phyloP scores from a whole-genome alignment of 139 green algal species.

The Chlamydomonas eustigma region DNA sequence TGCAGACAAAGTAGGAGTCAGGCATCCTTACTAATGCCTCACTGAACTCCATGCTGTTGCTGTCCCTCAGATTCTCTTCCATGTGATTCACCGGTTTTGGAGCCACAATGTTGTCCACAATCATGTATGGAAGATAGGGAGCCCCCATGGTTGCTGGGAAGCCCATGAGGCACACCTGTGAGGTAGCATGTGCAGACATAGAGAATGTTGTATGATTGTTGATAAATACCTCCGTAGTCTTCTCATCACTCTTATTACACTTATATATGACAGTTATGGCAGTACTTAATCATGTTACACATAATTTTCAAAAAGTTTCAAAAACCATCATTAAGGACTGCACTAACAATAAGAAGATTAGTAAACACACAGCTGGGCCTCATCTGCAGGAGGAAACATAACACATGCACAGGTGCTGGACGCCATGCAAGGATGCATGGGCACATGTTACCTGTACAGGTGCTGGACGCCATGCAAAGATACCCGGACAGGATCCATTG shows the following conservation, averaged over 20 bases:
- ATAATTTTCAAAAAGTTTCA: too few species aligned
- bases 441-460: too few species aligned
- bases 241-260: too few species aligned
- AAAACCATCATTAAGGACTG: too few species aligned
- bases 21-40: conserved; percentile 40
- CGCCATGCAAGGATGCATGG: conserved; percentile 86
- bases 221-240: too few species aligned
- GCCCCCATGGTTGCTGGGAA: conserved; percentile 86
- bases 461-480: conserved; percentile 83
- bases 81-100: not conserved
- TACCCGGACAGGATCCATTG: conserved; percentile 89
- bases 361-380: not conserved
- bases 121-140: conserved; percentile 68
- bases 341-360: not conserved
- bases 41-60: conserved; percentile 42
- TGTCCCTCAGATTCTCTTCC: not conserved
- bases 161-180: conserved; percentile 81
- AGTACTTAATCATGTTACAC: too few species aligned
- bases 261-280: too few species aligned
- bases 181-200: too few species aligned
- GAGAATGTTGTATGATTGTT: too few species aligned
- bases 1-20: conserved; percentile 82
- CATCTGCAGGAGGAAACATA: too few species aligned
- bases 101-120: not conserved
- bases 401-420: conserved; percentile 83